phyloP scores from a whole-genome alignment of 1,284 basidiomycete species.

The Heterobasidion irregulare region DNA sequence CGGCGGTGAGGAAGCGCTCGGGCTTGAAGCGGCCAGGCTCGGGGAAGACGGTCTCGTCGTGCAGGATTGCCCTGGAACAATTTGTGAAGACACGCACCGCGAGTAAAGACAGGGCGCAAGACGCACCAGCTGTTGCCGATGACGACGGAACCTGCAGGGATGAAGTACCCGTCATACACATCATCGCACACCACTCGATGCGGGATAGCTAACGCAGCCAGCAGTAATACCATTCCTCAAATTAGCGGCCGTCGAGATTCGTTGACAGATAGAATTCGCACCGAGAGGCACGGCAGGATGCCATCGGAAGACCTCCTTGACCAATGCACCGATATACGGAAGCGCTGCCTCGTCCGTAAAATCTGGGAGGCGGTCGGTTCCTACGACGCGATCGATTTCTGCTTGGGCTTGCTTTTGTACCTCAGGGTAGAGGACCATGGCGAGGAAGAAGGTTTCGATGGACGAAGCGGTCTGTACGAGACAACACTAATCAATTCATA shows the following conservation, averaged over 20 bases:
- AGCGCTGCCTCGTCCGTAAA: constrained; percentile 9
- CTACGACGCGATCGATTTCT: constrained; percentile 15
- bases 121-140: constrained; percentile 23
- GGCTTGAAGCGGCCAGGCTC: constrained; percentile 9
- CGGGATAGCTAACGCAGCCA: constrained; percentile 15
- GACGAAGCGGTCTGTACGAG: constrained; percentile 12
- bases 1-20: constrained; percentile 8
- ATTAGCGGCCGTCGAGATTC: not conserved
- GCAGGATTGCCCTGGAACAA: constrained; percentile 4
- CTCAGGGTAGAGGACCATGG: constrained; percentile 18
- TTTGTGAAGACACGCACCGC: too few species aligned
- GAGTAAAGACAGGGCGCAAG: not conserved
- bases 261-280: not conserved
- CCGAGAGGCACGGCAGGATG: constrained; percentile 10
- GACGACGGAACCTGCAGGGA: constrained; percentile 26
- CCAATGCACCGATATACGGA: constrained; percentile 13
- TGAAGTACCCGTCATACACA: constrained; percentile 26
- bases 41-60: constrained; percentile 4
- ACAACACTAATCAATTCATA: too few species aligned
- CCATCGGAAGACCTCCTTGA: constrained; percentile 16
- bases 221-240: too few species aligned
- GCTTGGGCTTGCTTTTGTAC: constrained; percentile 18
- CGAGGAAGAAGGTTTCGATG: constrained; percentile 13
- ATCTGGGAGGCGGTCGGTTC: constrained; percentile 11
- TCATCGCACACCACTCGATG: constrained; percentile 22